Conservation (phyloP, 371 early-diverging fungal genomes). For the Mortierella sp. region DNA sequence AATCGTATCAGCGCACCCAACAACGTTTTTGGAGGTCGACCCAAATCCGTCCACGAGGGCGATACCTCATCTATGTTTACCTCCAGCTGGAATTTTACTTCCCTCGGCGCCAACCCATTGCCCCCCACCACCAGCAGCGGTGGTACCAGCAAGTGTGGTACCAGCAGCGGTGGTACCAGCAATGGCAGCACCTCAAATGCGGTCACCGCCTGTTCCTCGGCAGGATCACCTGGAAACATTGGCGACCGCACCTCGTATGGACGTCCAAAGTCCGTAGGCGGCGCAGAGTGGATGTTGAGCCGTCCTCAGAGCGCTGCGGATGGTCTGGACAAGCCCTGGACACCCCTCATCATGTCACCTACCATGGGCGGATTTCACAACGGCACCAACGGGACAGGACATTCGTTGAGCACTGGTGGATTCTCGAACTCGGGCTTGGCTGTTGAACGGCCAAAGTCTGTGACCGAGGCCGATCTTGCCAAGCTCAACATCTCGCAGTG, state of each 20-base stretch:
- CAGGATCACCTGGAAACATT: slow-evolving; percentile 53
- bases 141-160: too few relatives aligned
- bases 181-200: slow-evolving; percentile 4
- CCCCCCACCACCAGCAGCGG: slow-evolving; percentile 16
- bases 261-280: slow-evolving; percentile 78
- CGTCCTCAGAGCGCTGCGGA: slow-evolving; percentile 26
- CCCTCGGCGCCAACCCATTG: slow-evolving; percentile 44
- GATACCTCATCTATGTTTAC: slow-evolving; percentile 64
- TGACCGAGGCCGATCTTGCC: slow-evolving; percentile 62
- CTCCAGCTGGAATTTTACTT: slow-evolving; percentile 52
- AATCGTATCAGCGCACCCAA: slow-evolving; percentile 45
- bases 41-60: slow-evolving; percentile 65
- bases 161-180: too few relatives aligned
- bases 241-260: slow-evolving; percentile 60
- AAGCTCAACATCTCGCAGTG: slow-evolving; percentile 46
- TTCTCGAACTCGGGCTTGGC: slow-evolving; percentile 56
- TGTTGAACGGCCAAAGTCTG: slow-evolving; percentile 66
- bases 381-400: slow-evolving; percentile 49
- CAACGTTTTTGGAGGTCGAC: slow-evolving; percentile 45
- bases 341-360: slow-evolving; percentile 60
- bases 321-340: slow-evolving; percentile 52
- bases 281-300: slow-evolving; percentile 72
- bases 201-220: slow-evolving; percentile 11
- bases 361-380: slow-evolving; percentile 60
- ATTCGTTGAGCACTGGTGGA: slow-evolving; percentile 32